Base-by-base conservation (phyloP, 768 basidiomycete species). In the Hygrocybe punicea region DNA sequence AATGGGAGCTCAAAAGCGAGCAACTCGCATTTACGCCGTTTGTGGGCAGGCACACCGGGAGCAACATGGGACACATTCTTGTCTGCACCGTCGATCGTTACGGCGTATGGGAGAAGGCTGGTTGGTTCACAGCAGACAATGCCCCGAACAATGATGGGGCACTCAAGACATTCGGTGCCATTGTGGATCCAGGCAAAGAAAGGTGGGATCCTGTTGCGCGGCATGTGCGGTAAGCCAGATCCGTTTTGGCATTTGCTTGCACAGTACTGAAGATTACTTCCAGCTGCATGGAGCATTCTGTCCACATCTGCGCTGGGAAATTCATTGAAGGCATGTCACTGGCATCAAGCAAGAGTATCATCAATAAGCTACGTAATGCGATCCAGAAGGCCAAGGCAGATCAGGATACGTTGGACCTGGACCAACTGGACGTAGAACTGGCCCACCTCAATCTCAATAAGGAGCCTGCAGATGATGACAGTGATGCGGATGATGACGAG, bases 281-380 rank as follows among this genome's bases (percentile, higher is more conserved):
- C 23, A 44, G 57, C 42, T 63, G 62, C 51, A 63, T 63, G 25
- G 60, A 63, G 49, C 62, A 61, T 17, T 44, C 57, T 0, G 42
- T 63, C 29, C 62, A 63, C 39, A 49, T 56, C 14, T 51, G 48
- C 7, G 34, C 60, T 8, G 52, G 52, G 25, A 51, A 61, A 46
- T 58, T 63, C 19, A 36, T 63, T 14, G 53, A 51, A 19, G 47
- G 21, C 3, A 53, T 63, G 0, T 47, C 60, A 0, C 62, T 50
- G 1, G 60, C 57, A 11, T 47, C 62, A 0, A 14, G 37, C 11
- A 57, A 55, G 2, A 29, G 39, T 13, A 46, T 62, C n/a, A 11
- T 55, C 29, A 58, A 61, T 48, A 63, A 58, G 44, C 42, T 56
- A 3, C 29, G 45, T 4, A 11, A 29, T 11, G 42, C 49, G 3